These are phyloP conservation scores for Fusarium euwallaceae DNA, from an alignment of 2,329 filamentous ascomycete species.

Conservation along the genomic window DNA sequence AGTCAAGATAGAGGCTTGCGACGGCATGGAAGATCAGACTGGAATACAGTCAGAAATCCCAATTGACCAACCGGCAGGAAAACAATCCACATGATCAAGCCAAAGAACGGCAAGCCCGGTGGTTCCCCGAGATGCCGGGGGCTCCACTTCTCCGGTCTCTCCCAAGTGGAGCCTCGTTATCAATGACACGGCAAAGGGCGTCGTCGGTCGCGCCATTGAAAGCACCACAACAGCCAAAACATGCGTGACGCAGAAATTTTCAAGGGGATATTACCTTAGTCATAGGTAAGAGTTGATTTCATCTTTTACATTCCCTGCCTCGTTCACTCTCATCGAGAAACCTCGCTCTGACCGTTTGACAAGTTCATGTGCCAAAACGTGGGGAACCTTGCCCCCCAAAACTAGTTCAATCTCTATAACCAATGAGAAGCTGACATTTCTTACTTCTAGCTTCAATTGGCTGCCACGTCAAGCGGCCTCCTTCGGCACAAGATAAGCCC, in stretches of 20 bases:
- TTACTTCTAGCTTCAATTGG: background rate
- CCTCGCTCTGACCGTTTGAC: background rate
- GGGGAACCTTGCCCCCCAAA: conserved; percentile 11
- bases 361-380: conserved; percentile 7
- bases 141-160: background rate
- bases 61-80: background rate
- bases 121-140: background rate
- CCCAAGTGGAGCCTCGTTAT: background rate
- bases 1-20: background rate
- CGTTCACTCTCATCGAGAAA: background rate
- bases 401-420: background rate
- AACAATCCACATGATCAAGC: background rate
- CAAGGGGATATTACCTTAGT: background rate
- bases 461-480: conserved; percentile 4
- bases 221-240: background rate
- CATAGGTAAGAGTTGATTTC: background rate
- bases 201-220: background rate
- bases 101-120: background rate
- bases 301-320: background rate
- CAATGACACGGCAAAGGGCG: background rate
- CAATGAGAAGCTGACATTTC: conserved; percentile 1
- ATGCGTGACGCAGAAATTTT: background rate
- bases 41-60: background rate
- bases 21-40: background rate
- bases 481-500: conserved; percentile 26